Conservation (phyloP, 495 filamentous ascomycete genomes). For the Lasiosphaeria hispida region DNA sequence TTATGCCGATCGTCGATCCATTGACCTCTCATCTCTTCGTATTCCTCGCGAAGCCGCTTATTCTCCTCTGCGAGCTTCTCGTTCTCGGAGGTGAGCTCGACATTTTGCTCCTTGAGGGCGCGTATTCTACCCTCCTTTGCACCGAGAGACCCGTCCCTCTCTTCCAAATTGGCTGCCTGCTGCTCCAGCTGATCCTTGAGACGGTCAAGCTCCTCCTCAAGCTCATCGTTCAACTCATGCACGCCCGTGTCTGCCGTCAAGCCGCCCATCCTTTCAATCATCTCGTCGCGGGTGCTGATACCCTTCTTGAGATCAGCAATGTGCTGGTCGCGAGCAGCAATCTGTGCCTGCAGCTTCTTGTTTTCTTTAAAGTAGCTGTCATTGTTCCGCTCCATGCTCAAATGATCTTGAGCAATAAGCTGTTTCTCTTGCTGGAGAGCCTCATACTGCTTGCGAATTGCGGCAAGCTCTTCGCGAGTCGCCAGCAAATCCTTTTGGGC, state of each 20-base stretch:
- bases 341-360: constrained; percentile 42
- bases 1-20: constrained; percentile 31
- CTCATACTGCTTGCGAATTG: constrained; percentile 31
- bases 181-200: constrained; percentile 33
- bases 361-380: constrained; percentile 47
- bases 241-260: constrained; percentile 33
- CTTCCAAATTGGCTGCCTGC: constrained; percentile 20
- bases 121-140: constrained; percentile 26
- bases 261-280: constrained; percentile 34
- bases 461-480: constrained; percentile 35
- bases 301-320: constrained; percentile 37
- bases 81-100: constrained; percentile 33
- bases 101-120: constrained; percentile 35
- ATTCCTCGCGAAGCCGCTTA: constrained; percentile 27
- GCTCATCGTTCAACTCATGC: constrained; percentile 33
- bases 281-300: constrained; percentile 31
- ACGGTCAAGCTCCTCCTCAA: constrained; percentile 35
- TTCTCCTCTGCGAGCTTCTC: constrained; percentile 33
- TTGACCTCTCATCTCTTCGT: constrained; percentile 27
- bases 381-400: constrained; percentile 45
- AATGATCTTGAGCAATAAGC: constrained; percentile 39
- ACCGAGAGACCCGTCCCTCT: constrained; percentile 27
- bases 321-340: constrained; percentile 36
- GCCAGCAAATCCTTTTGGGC: constrained; percentile 36
- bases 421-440: constrained; percentile 37